Evolutionary conservation across 495 filamentous ascomycete genomes (phyloP).

Genomic region (Aspergillus conjunctus): DNA sequence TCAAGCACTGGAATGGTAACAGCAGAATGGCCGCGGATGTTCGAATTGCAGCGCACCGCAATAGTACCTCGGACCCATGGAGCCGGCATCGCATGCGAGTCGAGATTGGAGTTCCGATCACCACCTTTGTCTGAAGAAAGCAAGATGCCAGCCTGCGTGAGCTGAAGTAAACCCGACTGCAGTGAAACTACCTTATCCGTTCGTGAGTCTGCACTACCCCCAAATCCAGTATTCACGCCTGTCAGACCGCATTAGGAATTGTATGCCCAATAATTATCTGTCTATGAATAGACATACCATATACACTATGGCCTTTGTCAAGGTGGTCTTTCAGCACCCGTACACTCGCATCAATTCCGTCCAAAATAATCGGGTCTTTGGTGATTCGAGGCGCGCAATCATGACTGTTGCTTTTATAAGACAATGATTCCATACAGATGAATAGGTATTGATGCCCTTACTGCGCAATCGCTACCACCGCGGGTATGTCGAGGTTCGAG

Average conservation of each 20-base stretch:
- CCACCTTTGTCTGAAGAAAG: slow-evolving; percentile 30
- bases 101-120: slow-evolving; percentile 23
- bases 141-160: slow-evolving; percentile 55
- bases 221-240: slow-evolving; percentile 69
- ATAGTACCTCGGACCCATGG: slow-evolving; percentile 60
- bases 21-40: slow-evolving; percentile 59
- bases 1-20: slow-evolving; percentile 55
- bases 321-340: slow-evolving; percentile 24
- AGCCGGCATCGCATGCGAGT: slow-evolving; percentile 46
- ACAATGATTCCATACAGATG: neutral
- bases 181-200: slow-evolving; percentile 44
- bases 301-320: slow-evolving; percentile 23
- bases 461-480: slow-evolving; percentile 25
- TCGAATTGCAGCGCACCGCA: slow-evolving; percentile 57
- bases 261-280: neutral
- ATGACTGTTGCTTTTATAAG: slow-evolving; percentile 20
- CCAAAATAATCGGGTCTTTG: slow-evolving; percentile 20
- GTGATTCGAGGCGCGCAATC: slow-evolving; percentile 22
- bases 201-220: slow-evolving; percentile 63
- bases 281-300: slow-evolving; percentile 18
- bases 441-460: neutral
- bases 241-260: neutral
- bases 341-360: slow-evolving; percentile 22
- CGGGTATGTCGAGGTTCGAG: slow-evolving; percentile 24
- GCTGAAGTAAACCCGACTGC: slow-evolving; percentile 55